A percentile compares a stretch with the other conserved stretches of the same genome.
Evolutionary conservation across 257 asterid species (phyloP).

Genomic region (Solanum pimpinellifolium): DNA sequence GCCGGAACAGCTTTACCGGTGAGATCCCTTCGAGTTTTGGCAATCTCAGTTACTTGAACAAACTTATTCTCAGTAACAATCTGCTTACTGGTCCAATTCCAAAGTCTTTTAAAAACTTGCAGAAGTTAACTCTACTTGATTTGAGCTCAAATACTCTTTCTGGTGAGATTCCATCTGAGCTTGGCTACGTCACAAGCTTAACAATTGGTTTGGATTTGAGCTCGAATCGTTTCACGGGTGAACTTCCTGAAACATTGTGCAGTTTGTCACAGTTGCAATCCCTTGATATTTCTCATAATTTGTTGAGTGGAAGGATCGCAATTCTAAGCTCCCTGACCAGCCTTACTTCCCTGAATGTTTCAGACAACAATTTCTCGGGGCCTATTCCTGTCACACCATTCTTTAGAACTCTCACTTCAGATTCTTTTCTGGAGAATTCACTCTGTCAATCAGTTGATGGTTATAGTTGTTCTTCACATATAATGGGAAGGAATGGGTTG

Average conservation of each 20-base stretch:
- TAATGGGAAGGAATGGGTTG: conserved; percentile 17
- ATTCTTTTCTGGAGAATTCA: conserved; percentile 57
- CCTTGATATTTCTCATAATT: conserved; percentile 61
- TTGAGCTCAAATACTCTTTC: conserved; percentile 67
- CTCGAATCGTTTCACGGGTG: conserved; percentile 53
- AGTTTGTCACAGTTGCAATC: conserved; percentile 73
- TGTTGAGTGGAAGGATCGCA: conserved; percentile 42
- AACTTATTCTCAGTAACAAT: conserved; percentile 62
- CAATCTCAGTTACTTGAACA: conserved; percentile 74
- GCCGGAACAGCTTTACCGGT: conserved; percentile 68
- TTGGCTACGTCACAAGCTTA: conserved; percentile 57
- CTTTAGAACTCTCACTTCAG: conserved; percentile 45
- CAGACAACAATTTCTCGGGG: conserved; percentile 76
- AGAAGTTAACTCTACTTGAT: conserved; percentile 75
- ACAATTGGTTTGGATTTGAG: conserved; percentile 75
- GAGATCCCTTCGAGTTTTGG: conserved; percentile 70
- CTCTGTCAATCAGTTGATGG: conserved; percentile 80
- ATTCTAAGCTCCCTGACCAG: conserved; percentile 60
- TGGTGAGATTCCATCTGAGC: conserved; percentile 56
- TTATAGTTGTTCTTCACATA: conserved; percentile 42
- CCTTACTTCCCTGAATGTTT: conserved; percentile 63
- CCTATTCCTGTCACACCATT: conserved; percentile 80
- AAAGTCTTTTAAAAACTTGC: conserved; percentile 45
- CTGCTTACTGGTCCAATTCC: conserved; percentile 53
- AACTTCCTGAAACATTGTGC: conserved; percentile 64